Evolutionary conservation across 2,329 filamentous ascomycete species (phyloP).

Genomic region (Colletotrichum sp.): DNA sequence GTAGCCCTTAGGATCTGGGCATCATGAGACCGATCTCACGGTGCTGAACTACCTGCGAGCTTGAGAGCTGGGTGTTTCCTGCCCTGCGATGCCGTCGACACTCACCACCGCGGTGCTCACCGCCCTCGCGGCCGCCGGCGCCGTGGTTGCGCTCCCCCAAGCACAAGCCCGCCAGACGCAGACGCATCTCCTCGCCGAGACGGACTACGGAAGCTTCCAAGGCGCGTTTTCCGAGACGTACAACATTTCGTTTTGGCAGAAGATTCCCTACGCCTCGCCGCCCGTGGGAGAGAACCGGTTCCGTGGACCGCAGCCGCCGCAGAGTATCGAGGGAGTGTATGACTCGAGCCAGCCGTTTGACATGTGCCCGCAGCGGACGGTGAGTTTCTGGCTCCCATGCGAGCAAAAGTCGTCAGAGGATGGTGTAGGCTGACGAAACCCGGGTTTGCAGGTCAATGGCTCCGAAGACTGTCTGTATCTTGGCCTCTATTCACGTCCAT

Average conservation of each 20-base stretch:
- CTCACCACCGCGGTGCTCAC: not conserved
- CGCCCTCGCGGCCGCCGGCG: not conserved
- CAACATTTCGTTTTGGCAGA: constrained; percentile 64
- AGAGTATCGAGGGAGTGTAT: constrained; percentile 52
- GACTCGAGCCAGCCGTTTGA: constrained; percentile 60
- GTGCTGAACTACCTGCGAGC: not conserved
- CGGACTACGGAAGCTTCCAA: constrained; percentile 57
- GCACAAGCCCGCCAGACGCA: not conserved
- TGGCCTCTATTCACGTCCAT: constrained; percentile 64
- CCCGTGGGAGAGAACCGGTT: constrained; percentile 64
- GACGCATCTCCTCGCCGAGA: constrained; percentile 20
- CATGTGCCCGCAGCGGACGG: constrained; percentile 63
- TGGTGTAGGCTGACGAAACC: not conserved
- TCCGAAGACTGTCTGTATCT: constrained; percentile 68
- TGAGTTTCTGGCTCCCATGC: constrained; percentile 23
- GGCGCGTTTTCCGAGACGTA: constrained; percentile 56
- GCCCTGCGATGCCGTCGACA: not conserved
- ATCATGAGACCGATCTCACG: not conserved
- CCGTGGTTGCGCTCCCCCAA: not conserved
- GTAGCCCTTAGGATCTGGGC: not conserved
- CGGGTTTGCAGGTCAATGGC: constrained; percentile 44
- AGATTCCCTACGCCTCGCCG: constrained; percentile 66
- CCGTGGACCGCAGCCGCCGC: constrained; percentile 63
- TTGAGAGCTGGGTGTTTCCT: not conserved
- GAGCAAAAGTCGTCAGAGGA: not conserved